These are phyloP conservation scores for Fraxinus baroniana DNA, from an alignment of 305 asterid genomes.

Conservation along the genomic window DNA sequence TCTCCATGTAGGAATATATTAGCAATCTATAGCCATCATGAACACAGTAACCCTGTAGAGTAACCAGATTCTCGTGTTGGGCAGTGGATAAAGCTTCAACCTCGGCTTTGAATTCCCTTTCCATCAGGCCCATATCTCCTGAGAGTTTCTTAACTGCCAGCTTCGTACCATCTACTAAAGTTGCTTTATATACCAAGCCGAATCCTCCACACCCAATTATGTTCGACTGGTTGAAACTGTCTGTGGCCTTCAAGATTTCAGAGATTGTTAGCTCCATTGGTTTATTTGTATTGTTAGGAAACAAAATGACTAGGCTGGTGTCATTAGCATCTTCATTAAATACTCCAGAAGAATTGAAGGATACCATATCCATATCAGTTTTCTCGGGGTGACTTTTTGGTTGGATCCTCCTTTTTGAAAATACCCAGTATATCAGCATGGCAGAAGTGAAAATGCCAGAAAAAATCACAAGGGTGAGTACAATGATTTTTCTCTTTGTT, in stretches of 20 bases:
- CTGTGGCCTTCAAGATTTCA: slow-evolving; percentile 84
- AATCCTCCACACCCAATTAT: slow-evolving; percentile 97
- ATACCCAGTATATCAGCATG: slow-evolving; percentile 59
- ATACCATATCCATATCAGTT: slow-evolving; percentile 47
- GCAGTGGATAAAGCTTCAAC: slow-evolving; percentile 91
- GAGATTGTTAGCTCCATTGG: slow-evolving; percentile 63
- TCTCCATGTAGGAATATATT: slow-evolving; percentile 90
- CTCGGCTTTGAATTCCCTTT: slow-evolving; percentile 93
- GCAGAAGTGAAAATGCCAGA: slow-evolving; percentile 55
- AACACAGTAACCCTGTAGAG: slow-evolving; percentile 87
- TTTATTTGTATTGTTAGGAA: slow-evolving; percentile 60
- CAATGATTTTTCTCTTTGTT: slow-evolving; percentile 52
- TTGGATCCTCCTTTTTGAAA: slow-evolving; percentile 62
- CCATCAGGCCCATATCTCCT: slow-evolving; percentile 96
- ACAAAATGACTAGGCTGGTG: slow-evolving; percentile 69
- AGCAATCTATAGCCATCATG: slow-evolving; percentile 80
- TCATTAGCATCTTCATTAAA: slow-evolving; percentile 61
- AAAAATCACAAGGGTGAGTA: slow-evolving; percentile 64
- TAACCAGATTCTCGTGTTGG: slow-evolving; percentile 81
- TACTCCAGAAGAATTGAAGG: slow-evolving; percentile 75
- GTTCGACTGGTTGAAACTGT: slow-evolving; percentile 83
- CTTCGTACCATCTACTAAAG: slow-evolving; percentile 60
- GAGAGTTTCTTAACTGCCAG: slow-evolving; percentile 94
- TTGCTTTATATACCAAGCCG: slow-evolving; percentile 90
- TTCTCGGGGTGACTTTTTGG: slow-evolving; percentile 55